Evolutionary conservation across 441 rosid species (phyloP).

Genomic region (Gossypium schwendimanii): DNA sequence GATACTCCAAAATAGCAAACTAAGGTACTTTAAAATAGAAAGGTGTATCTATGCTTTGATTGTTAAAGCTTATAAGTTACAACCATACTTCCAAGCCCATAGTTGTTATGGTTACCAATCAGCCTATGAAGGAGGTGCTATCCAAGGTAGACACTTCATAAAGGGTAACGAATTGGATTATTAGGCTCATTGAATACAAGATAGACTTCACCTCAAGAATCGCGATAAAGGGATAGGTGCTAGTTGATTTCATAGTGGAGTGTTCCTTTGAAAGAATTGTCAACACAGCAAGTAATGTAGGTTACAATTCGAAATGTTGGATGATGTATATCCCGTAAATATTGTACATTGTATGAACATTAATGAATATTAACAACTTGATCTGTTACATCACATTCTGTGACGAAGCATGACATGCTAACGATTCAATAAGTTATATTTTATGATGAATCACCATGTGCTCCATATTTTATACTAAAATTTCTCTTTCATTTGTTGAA

Average conservation of each 20-base stretch:
- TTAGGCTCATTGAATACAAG: background rate
- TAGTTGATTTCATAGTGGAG: background rate
- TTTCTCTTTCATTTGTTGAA: background rate
- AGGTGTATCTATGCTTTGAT: background rate
- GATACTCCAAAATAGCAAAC: background rate
- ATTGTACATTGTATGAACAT: background rate
- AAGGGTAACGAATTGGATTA: no score
- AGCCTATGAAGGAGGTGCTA: background rate
- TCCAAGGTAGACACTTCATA: background rate
- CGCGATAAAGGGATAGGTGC: background rate
- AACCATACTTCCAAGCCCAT: background rate
- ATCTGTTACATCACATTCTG: no score
- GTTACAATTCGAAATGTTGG: background rate
- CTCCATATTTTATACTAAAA: no score
- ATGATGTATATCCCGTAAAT: background rate
- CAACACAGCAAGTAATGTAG: background rate
- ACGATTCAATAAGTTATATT: no score
- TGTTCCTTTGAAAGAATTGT: background rate
- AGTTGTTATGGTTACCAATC: background rate
- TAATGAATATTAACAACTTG: background rate
- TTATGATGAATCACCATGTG: background rate
- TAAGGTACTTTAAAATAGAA: no score
- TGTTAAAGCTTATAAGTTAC: background rate
- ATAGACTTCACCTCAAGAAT: background rate
- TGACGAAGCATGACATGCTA: no score